phyloP scores from a whole-genome alignment of 2,329 filamentous ascomycete species.

The Xylariaceae sp. region DNA sequence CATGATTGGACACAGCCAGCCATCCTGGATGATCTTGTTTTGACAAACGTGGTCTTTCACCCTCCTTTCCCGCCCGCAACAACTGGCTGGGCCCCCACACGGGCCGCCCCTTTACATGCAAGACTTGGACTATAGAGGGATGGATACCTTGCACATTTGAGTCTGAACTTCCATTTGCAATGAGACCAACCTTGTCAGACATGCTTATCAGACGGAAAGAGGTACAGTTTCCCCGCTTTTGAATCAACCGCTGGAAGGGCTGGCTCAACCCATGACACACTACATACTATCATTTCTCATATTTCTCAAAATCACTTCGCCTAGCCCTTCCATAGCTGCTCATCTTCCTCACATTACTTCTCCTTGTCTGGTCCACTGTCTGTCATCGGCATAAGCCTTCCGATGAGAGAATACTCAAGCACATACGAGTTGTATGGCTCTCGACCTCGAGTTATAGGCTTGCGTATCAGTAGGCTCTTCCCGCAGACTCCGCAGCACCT shows the following conservation, averaged over 20 bases:
- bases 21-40: not conserved
- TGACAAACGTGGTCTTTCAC: conserved; percentile 8
- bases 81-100: conserved; percentile 13
- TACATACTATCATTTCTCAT: not conserved
- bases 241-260: conserved; percentile 12
- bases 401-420: no score
- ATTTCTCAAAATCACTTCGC: no score
- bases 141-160: not conserved
- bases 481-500: no score
- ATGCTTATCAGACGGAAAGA: not conserved
- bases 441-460: no score
- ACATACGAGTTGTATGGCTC: no score
- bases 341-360: not conserved
- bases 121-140: not conserved
- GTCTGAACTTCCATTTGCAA: not conserved
- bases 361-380: no score
- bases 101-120: conserved; percentile 7
- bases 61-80: conserved; percentile 4
- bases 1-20: no score
- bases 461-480: no score
- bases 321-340: no score
- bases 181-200: not conserved
- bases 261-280: not conserved
- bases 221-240: conserved; percentile 16
- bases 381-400: no score